A percentile compares a stretch with the other conserved stretches of the same genome.
phyloP scores from a whole-genome alignment of 2,329 filamentous ascomycete genomes.

The Aspergillus caelatus region DNA sequence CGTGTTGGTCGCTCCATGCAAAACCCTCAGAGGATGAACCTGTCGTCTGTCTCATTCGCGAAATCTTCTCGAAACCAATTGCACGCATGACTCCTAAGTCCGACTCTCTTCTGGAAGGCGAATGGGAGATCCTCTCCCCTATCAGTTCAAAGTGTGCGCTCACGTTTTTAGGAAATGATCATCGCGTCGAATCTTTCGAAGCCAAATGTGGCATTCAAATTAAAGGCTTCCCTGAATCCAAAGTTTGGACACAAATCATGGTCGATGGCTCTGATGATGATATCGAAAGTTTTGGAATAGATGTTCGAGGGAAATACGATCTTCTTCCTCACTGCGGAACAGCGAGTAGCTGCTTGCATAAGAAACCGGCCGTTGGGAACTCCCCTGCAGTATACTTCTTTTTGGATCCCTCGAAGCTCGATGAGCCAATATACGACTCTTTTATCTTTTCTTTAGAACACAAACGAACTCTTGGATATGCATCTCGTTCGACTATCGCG shows the following conservation, averaged over 20 bases:
- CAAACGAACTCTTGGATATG: conserved; percentile 49
- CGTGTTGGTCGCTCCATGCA: conserved; percentile 54
- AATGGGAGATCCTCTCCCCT: conserved; percentile 51
- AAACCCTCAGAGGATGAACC: conserved; percentile 43
- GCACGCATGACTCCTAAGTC: conserved; percentile 48
- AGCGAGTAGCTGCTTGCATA: conserved; percentile 58
- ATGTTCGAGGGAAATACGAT: conserved; percentile 56
- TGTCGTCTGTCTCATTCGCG: conserved; percentile 43
- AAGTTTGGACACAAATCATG: conserved; percentile 48
- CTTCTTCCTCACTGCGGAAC: conserved; percentile 61
- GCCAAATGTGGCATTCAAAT: conserved; percentile 43
- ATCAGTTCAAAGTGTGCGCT: conserved; percentile 38
- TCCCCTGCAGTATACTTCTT: conserved; percentile 56
- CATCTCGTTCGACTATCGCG: conserved; percentile 50
- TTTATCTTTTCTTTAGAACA: conserved; percentile 61
- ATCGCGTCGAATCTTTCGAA: conserved; percentile 41
- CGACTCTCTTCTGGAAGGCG: conserved; percentile 39
- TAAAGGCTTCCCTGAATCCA: conserved; percentile 41
- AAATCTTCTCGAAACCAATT: conserved; percentile 50
- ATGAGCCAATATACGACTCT: conserved; percentile 50
- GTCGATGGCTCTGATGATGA: conserved; percentile 40
- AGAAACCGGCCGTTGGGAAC: conserved; percentile 30
- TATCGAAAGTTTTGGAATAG: conserved; percentile 31
- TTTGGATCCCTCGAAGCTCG: conserved; percentile 57
- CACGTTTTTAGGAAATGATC: conserved; percentile 39